A percentile compares a stretch with the other conserved stretches of the same genome.
Conservation (phyloP, 805 yeast species). For the Candida xiaguanensis region DNA sequence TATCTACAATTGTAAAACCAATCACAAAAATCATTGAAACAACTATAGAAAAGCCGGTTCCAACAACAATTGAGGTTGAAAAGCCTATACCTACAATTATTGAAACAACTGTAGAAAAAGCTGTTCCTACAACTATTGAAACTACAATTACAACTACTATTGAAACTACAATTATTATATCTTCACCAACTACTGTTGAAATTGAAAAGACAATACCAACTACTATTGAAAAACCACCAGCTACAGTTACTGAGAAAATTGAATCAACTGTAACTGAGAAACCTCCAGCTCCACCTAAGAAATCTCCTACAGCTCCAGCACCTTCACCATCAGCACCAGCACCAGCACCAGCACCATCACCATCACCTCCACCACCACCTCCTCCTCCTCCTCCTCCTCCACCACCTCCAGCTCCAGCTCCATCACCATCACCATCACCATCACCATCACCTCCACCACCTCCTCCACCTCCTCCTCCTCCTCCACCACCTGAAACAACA, state of each 20-base stretch:
- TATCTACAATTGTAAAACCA: not conserved
- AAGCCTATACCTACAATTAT: not conserved
- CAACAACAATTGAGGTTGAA: slow-evolving; percentile 1
- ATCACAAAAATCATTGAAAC: not conserved
- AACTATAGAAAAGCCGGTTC: slow-evolving; percentile 3
- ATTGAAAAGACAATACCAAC: not conserved
- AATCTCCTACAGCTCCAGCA: not conserved
- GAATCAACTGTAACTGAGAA: not conserved
- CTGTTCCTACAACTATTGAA: slow-evolving; percentile 4
- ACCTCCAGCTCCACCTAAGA: not conserved
- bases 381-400: not conserved
- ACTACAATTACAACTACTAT: slow-evolving; percentile 1
- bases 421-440: too few species aligned
- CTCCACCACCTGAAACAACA: not conserved
- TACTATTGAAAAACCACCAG: not conserved
- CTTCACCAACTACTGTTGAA: not conserved
- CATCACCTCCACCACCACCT: slow-evolving; percentile 1
- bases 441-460: not conserved
- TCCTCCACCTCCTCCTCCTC: not conserved
- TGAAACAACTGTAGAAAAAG: slow-evolving; percentile 1
- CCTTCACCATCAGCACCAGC: not conserved
- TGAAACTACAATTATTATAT: not conserved
- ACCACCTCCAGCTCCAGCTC: slow-evolving; percentile 4
- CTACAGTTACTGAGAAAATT: not conserved
- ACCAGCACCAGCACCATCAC: not conserved